Evolutionary conservation across 257 asterid genomes (phyloP).

Genomic region (Eustoma russellianum): DNA sequence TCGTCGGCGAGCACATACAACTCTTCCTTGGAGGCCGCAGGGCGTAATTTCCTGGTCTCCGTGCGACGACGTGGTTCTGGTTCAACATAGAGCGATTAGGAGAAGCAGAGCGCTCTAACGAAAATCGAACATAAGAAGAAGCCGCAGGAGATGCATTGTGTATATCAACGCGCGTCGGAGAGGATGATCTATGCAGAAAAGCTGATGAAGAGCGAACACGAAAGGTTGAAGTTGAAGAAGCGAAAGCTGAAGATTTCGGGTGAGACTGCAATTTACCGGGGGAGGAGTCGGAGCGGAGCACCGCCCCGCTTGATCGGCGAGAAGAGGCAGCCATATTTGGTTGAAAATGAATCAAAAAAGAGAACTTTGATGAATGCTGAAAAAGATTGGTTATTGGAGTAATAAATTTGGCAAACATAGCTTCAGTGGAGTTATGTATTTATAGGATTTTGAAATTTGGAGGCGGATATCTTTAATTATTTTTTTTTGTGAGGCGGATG

Average conservation of each 20-base stretch:
- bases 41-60: neutral
- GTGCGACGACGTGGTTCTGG: neutral
- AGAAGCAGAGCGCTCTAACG: constrained; percentile 14
- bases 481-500: too few species aligned
- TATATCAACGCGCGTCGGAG: constrained; percentile 26
- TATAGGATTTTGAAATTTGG: constrained; percentile 32
- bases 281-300: constrained; percentile 30
- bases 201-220: constrained; percentile 15
- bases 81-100: constrained; percentile 10
- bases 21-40: constrained; percentile 16
- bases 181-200: constrained; percentile 19
- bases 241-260: constrained; percentile 31
- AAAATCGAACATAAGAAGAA: constrained; percentile 17
- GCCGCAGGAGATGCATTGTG: constrained; percentile 7
- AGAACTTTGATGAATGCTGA: neutral
- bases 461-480: too few species aligned
- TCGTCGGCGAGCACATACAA: constrained; percentile 57
- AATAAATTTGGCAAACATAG: constrained; percentile 31
- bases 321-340: constrained; percentile 19
- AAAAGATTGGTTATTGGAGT: constrained; percentile 3
- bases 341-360: neutral
- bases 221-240: constrained; percentile 35
- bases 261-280: constrained; percentile 11
- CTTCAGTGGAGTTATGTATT: constrained; percentile 27
- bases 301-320: constrained; percentile 44